Evolutionary conservation across 2,329 filamentous ascomycete species (phyloP).

Genomic region (Domatiomyces globalis): DNA sequence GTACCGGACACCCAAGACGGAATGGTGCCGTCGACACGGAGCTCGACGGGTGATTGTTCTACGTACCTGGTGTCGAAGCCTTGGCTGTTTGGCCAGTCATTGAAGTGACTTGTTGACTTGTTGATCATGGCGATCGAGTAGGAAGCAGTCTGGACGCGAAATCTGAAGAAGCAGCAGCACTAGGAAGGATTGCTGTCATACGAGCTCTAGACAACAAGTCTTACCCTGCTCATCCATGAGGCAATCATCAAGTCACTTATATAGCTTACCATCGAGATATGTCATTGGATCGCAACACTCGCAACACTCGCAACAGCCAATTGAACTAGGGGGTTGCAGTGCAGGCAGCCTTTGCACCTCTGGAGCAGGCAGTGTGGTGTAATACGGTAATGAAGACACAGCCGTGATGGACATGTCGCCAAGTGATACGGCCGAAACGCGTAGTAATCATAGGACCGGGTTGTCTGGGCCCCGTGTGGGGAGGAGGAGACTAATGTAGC

Average conservation of each 20-base stretch:
- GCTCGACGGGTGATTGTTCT: conserved; percentile 48
- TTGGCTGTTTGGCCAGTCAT: conserved; percentile 39
- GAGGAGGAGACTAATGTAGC: neutral
- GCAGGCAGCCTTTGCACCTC: no score
- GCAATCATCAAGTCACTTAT: neutral
- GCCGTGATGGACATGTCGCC: neutral
- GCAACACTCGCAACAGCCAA: neutral
- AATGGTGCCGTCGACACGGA: conserved; percentile 51
- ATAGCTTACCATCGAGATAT: neutral
- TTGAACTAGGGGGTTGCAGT: neutral
- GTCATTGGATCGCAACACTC: neutral
- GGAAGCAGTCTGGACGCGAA: neutral
- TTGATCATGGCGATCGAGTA: neutral
- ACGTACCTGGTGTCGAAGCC: conserved; percentile 56
- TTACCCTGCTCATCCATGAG: neutral
- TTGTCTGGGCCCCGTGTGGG: neutral
- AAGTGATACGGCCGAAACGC: neutral
- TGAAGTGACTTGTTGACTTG: conserved; percentile 17
- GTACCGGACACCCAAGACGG: conserved; percentile 57
- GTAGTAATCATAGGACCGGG: no score
- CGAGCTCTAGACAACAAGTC: neutral
- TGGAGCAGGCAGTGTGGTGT: no score
- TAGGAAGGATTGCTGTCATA: neutral
- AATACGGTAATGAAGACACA: no score
- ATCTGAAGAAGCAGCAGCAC: neutral